Evolutionary conservation across 805 yeast species (phyloP).

Genomic region (Saturnispora silvae): DNA sequence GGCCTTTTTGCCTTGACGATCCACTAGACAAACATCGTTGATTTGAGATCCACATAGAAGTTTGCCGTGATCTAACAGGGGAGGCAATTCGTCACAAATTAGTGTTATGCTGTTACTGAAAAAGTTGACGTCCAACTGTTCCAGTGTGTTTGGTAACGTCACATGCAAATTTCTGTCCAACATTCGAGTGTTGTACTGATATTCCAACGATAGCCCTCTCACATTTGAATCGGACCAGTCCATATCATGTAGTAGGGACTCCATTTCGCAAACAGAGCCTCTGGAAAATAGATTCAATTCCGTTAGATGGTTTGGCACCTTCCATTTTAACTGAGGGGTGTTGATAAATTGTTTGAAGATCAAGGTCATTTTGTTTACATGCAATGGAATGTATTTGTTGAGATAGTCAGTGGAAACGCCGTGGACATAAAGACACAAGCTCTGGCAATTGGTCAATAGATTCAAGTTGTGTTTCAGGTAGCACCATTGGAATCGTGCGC

Average conservation of each 20-base stretch:
- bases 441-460: constrained; percentile 1
- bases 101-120: constrained; percentile 4
- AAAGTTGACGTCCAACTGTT: constrained; percentile 6
- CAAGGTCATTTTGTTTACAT: constrained; percentile 4
- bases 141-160: constrained; percentile 4
- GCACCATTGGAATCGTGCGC: constrained; percentile 5
- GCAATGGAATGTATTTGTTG: constrained; percentile 4
- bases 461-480: constrained; percentile 2
- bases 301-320: background rate
- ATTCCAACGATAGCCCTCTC: constrained; percentile 7
- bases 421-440: constrained; percentile 5
- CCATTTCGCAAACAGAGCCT: constrained; percentile 6
- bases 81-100: constrained; percentile 6
- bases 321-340: constrained; percentile 3
- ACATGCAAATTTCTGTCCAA: constrained; percentile 3
- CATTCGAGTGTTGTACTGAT: constrained; percentile 5
- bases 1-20: background rate
- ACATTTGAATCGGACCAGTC: constrained; percentile 6
- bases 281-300: constrained; percentile 7
- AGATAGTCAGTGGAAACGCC: constrained; percentile 7
- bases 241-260: constrained; percentile 2
- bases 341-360: constrained; percentile 7
- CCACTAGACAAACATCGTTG: constrained; percentile 3
- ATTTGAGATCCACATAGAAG: constrained; percentile 4
- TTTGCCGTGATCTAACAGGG: background rate